Evolutionary conservation across 164 flowering plant genomes (phyloP), one percentile per base, ranked within the genome.

Genomic region (Vitis rupestris): DNA sequence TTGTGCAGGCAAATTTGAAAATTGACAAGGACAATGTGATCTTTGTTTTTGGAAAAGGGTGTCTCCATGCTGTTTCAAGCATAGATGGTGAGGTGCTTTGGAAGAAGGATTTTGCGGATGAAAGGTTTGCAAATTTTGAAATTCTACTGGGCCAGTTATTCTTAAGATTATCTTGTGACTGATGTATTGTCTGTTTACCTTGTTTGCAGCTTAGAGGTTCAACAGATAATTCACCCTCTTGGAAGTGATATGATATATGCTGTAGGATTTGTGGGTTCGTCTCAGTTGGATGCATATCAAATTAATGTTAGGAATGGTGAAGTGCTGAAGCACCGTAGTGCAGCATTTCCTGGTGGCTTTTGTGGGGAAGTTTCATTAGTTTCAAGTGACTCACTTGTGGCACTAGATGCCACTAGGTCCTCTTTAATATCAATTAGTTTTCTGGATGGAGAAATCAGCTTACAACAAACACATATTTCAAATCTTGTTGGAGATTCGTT

Each of bases 1-100:
- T 63, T 65, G 4, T 81, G 76, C 86, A 94, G 98, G 67, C 73
- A 67, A 87, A 70, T 72, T 68, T 82, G 59, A 90, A 87, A 80
- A 76, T 78, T 65, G 91, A 83, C 64, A 87, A 81, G 82, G 92
- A 90, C 69, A 83, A 76, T 68, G 61, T 76, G 55, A 80, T 91
- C 66, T 69, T 96, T 76, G 94, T 86, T 75, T 88, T 80, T 66
- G 81, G 95, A 61, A 79, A 74, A 72, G 92, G 98, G 10, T 80
- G 76, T 77, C 84, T 96, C 60, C 87, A 90, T 84, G 98, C 94
- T 70, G 70, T 96, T 79, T 92, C 99, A 67, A 81, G 95, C 70
- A 73, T 90, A 66, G 95, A 93, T 83, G 99, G 99, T 27, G 88
- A 80, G 59, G 71, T 87, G 74, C 68, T 96, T 44, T 96, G 99